A percentile compares a stretch with the other conserved stretches of the same genome.
Conservation (phyloP, 1,284 basidiomycete genomes). For the Marasmius fiardii region DNA sequence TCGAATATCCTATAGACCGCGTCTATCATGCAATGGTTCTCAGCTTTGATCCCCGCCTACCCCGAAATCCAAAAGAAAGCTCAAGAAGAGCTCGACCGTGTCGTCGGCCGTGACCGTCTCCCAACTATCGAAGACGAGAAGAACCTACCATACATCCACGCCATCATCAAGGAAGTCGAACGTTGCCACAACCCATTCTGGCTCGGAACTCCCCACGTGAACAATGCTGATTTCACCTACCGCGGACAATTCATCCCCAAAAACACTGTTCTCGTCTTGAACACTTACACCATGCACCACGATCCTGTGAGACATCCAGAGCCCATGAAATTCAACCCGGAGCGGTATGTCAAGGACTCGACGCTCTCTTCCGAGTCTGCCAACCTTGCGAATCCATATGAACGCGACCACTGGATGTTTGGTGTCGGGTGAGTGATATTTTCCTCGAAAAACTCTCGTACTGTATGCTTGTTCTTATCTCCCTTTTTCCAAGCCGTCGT, state of each 20-base stretch:
- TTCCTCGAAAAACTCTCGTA: not conserved
- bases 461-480: constrained; percentile 12
- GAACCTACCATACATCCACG: constrained; percentile 31
- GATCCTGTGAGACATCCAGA: no score
- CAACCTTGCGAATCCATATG: constrained; percentile 33
- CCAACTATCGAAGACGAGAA: constrained; percentile 30
- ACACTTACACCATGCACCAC: constrained; percentile 33
- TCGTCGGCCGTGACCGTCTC: constrained; percentile 30
- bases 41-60: constrained; percentile 28
- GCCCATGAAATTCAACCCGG: no score
- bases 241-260: constrained; percentile 37
- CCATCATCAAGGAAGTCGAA: constrained; percentile 33
- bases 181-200: constrained; percentile 37
- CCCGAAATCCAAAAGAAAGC: constrained; percentile 28
- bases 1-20: constrained; percentile 23
- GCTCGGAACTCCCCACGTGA: constrained; percentile 36
- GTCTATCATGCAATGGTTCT: constrained; percentile 35
- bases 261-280: constrained; percentile 33
- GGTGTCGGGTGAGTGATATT: constrained; percentile 27
- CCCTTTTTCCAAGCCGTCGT: constrained; percentile 16
- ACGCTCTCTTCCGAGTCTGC: constrained; percentile 30
- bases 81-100: constrained; percentile 29
- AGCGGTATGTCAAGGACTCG: no score
- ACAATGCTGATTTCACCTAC: constrained; percentile 35
- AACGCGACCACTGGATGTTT: constrained; percentile 43